Base-by-base conservation (phyloP, 1,139 yeast species). In the Scheffersomyces parashehatae region DNA sequence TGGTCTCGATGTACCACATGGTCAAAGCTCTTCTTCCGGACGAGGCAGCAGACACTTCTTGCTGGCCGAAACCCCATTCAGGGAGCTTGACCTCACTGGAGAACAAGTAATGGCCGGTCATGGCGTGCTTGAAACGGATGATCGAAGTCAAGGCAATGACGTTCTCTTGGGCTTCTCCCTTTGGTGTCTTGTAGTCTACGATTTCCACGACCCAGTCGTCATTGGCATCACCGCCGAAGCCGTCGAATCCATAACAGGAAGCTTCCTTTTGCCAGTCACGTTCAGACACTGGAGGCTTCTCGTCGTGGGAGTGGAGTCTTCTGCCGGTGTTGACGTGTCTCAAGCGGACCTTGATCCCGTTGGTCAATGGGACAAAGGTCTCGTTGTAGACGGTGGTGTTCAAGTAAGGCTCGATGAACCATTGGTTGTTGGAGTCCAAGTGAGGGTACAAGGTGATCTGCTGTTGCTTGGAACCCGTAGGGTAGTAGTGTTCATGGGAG, bases 241-340 rank as follows among this genome's bases (percentile, higher is more conserved):
- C 97, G 40, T 85, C 88, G 60, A 68, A 88, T 14, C 99, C 99
- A 62, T 95, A 95, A 64, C 89, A 83, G 13, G 96, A 82, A 26
- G 82, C 96, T 71, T 95, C 99, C 67, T 88, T 88, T 70, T 90
- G 96, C 95, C 97, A 95, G 60, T 93, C 99, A 55, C 85, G 84
- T 62, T 85, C 91, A 49, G 91, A 77, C 26, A 91, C 96, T 14
- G 97, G 96, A 24, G 98, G 91, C 62, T 95, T 85, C 62, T 88
- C 88, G 64, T 93, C 98, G 63, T 95, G 99, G 26, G 98, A 88
- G 67, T 95, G 99, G 60, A 95, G 79, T 70, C 99, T 83, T 62
- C 93, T 83, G 42, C 77, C 75, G 24, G 96, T 82, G 43, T 69
- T 62, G 39, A 73, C 62, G 67, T 95, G 99, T 56, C 70, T 72